A percentile compares a stretch with the other conserved stretches of the same genome.
These are phyloP conservation scores for Artemisia annua DNA, from an alignment of 129 eudicot genomes.

Conservation along the genomic window DNA sequence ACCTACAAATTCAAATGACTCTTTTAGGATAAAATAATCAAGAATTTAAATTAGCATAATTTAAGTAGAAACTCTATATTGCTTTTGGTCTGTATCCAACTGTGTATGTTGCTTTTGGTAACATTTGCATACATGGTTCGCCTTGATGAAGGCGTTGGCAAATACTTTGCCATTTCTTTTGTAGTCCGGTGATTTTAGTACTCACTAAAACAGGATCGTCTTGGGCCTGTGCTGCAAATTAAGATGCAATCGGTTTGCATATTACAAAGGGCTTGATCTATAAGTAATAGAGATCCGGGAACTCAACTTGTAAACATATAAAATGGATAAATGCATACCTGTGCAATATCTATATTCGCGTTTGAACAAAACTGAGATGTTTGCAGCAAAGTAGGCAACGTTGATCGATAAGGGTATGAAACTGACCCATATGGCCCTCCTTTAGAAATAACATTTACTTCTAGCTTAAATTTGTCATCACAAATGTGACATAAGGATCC, in stretches of 20 bases:
- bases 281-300: too few relatives aligned
- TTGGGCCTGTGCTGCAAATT: constrained; percentile 74
- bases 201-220: constrained; percentile 49
- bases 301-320: neutral
- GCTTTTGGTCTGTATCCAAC: constrained; percentile 5
- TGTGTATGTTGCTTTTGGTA: constrained; percentile 38
- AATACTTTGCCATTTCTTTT: constrained; percentile 65
- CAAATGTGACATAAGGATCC: constrained; percentile 61
- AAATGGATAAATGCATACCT: constrained; percentile 45
- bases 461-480: constrained; percentile 66
- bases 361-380: constrained; percentile 34
- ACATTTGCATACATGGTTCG: constrained; percentile 30
- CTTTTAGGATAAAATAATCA: too few relatives aligned
- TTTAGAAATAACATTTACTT: constrained; percentile 49
- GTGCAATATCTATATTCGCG: constrained; percentile 27
- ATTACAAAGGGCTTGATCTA: constrained; percentile 12
- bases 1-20: too few relatives aligned
- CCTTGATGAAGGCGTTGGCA: constrained; percentile 58
- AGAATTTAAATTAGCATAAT: too few relatives aligned
- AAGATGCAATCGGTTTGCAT: constrained; percentile 40
- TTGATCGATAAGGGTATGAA: constrained; percentile 50
- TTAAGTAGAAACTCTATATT: too few relatives aligned
- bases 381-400: constrained; percentile 69
- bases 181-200: constrained; percentile 43
- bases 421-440: constrained; percentile 45